A percentile compares a stretch with the other conserved stretches of the same genome.
These are phyloP conservation scores for Penicillium sp. DNA, from an alignment of 2,329 filamentous ascomycete genomes.

Conservation along the genomic window DNA sequence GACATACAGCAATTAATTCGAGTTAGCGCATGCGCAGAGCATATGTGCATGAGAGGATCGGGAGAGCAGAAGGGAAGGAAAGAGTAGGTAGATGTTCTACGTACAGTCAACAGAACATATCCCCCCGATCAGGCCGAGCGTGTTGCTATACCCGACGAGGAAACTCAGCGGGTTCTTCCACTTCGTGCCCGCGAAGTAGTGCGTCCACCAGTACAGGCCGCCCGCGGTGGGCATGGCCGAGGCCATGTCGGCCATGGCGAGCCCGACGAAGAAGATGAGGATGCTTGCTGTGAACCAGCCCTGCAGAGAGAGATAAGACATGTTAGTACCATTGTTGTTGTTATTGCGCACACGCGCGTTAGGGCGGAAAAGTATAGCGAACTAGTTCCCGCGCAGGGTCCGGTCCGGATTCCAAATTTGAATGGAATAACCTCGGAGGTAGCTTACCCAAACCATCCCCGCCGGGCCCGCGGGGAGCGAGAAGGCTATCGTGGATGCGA, in stretches of 20 bases:
- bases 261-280: conserved; percentile 63
- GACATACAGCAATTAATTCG: background rate
- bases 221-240: conserved; percentile 64
- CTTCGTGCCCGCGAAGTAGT: conserved; percentile 61
- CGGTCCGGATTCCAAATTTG: background rate
- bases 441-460: conserved; percentile 63
- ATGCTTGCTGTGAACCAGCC: conserved; percentile 63
- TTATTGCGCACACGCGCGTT: no score
- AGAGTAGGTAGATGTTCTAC: conserved; percentile 5
- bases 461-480: conserved; percentile 64
- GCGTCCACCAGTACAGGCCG: conserved; percentile 65
- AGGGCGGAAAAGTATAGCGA: background rate
- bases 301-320: conserved; percentile 25
- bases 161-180: conserved; percentile 64
- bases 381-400: background rate
- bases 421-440: no score
- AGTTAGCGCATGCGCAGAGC: background rate
- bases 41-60: background rate
- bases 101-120: conserved; percentile 65
- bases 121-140: conserved; percentile 64
- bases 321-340: background rate
- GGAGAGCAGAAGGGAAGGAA: no score
- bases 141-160: conserved; percentile 66
- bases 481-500: conserved; percentile 63
- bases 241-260: conserved; percentile 62